These are phyloP conservation scores for Pseudonectria foliicola DNA, from an alignment of 2,329 filamentous ascomycete species.

Conservation along the genomic window DNA sequence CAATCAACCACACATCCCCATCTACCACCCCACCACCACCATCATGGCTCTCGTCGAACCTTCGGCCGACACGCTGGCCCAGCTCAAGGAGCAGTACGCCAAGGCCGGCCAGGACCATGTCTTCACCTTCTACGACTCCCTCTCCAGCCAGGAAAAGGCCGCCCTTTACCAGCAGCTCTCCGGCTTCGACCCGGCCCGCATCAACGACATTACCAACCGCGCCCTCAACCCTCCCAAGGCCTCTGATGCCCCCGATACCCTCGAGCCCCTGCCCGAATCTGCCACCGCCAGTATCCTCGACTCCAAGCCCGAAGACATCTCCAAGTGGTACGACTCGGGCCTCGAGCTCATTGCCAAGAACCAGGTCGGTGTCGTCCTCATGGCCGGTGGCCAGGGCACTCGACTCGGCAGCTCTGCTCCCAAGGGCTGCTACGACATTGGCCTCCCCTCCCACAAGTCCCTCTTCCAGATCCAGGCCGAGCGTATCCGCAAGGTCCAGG, in stretches of 20 bases:
- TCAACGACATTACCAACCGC: slow-evolving; percentile 79
- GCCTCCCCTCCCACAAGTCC: slow-evolving; percentile 84
- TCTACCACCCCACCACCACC: slow-evolving; percentile 8
- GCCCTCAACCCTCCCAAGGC: slow-evolving; percentile 71
- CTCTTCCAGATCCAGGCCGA: slow-evolving; percentile 98
- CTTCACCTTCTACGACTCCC: slow-evolving; percentile 74
- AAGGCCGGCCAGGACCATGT: slow-evolving; percentile 75
- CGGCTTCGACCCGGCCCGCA: slow-evolving; percentile 73
- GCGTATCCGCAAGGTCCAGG: slow-evolving; percentile 79
- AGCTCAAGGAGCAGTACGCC: slow-evolving; percentile 65
- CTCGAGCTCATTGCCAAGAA: slow-evolving; percentile 73
- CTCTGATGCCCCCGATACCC: slow-evolving; percentile 45
- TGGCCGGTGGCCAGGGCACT: slow-evolving; percentile 96
- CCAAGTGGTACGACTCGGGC: slow-evolving; percentile 76
- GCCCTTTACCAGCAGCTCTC: slow-evolving; percentile 74
- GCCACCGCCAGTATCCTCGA: slow-evolving; percentile 89
- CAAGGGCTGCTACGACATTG: slow-evolving; percentile 97
- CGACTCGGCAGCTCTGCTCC: slow-evolving; percentile 88
- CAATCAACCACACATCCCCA: not conserved
- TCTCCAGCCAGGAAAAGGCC: slow-evolving; percentile 66
- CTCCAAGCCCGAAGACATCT: slow-evolving; percentile 68
- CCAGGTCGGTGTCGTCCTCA: slow-evolving; percentile 79
- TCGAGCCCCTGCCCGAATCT: slow-evolving; percentile 83
- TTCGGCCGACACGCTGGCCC: slow-evolving; percentile 57
- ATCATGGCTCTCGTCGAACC: slow-evolving; percentile 40